These are phyloP conservation scores for Anisodus acutangulus DNA, from an alignment of 257 asterid species.

Conservation along the genomic window DNA sequence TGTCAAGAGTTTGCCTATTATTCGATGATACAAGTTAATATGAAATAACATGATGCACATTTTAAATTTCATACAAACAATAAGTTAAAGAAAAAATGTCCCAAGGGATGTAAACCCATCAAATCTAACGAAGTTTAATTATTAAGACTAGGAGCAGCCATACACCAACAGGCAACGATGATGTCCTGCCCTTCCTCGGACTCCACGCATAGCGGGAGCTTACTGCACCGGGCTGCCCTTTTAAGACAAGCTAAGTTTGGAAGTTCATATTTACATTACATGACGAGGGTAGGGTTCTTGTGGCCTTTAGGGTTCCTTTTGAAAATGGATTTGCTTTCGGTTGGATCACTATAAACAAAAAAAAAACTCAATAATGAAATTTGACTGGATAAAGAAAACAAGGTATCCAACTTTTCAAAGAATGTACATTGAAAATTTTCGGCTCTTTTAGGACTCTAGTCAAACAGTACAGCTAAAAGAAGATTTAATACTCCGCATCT, in stretches of 20 bases:
- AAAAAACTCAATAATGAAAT: slow-evolving; percentile 20
- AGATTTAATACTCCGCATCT: not conserved
- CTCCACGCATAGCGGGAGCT: too few relatives aligned
- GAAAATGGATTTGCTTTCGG: slow-evolving; percentile 18
- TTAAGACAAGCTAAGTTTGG: not conserved
- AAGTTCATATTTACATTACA: not conserved
- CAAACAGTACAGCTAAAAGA: slow-evolving; percentile 1
- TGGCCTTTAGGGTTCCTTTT: not conserved
- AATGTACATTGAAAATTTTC: not conserved
- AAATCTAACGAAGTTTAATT: too few relatives aligned
- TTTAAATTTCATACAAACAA: too few relatives aligned
- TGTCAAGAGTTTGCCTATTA: too few relatives aligned
- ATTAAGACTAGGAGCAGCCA: too few relatives aligned
- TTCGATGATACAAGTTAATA: too few relatives aligned
- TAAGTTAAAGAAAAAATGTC: too few relatives aligned
- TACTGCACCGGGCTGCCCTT: too few relatives aligned
- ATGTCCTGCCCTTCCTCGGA: too few relatives aligned
- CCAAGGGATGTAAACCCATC: too few relatives aligned
- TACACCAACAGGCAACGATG: too few relatives aligned
- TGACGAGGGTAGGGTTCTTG: not conserved
- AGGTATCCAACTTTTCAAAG: not conserved
- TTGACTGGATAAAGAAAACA: slow-evolving; percentile 6
- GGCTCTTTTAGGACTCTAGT: not conserved
- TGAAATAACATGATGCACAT: not conserved
- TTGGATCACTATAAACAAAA: not conserved